These are phyloP conservation scores for Pneumocystis jirovecii DNA, from an alignment of 1,139 yeast species.

Conservation along the genomic window DNA sequence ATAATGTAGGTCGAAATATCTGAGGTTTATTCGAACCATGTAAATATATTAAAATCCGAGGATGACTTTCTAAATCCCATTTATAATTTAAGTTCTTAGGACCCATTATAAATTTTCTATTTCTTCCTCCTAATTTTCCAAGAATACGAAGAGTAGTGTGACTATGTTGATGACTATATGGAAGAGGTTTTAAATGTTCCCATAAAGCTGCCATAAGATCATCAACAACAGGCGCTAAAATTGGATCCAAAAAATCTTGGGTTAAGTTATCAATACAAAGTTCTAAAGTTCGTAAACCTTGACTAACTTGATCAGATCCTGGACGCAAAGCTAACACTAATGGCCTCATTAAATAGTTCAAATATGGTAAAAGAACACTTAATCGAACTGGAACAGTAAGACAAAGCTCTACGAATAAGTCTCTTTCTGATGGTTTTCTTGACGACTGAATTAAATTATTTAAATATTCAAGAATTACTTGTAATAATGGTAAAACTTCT, in stretches of 20 bases:
- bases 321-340: constrained; percentile 83
- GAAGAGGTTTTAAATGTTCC: constrained; percentile 81
- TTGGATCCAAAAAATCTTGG: constrained; percentile 93
- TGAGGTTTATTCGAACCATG: constrained; percentile 7
- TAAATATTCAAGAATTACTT: constrained; percentile 68
- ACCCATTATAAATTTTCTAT: constrained; percentile 67
- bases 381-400: constrained; percentile 89
- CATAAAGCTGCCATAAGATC: constrained; percentile 89
- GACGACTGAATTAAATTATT: constrained; percentile 74
- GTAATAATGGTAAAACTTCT: constrained; percentile 81
- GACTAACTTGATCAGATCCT: constrained; percentile 78
- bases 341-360: constrained; percentile 77
- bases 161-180: constrained; percentile 79
- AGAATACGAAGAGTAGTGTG: constrained; percentile 86
- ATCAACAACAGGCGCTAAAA: constrained; percentile 85
- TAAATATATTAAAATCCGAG: constrained; percentile 49
- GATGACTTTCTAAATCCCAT: constrained; percentile 35
- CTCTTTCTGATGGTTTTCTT: constrained; percentile 77
- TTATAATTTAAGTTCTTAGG: constrained; percentile 51
- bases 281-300: constrained; percentile 85
- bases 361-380: constrained; percentile 83
- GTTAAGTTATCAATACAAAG: constrained; percentile 93
- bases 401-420: constrained; percentile 84
- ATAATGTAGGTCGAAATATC: constrained; percentile 5
- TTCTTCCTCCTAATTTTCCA: constrained; percentile 93